Evolutionary conservation across 306 rosid species (phyloP).

Genomic region (Acacia acuminata): DNA sequence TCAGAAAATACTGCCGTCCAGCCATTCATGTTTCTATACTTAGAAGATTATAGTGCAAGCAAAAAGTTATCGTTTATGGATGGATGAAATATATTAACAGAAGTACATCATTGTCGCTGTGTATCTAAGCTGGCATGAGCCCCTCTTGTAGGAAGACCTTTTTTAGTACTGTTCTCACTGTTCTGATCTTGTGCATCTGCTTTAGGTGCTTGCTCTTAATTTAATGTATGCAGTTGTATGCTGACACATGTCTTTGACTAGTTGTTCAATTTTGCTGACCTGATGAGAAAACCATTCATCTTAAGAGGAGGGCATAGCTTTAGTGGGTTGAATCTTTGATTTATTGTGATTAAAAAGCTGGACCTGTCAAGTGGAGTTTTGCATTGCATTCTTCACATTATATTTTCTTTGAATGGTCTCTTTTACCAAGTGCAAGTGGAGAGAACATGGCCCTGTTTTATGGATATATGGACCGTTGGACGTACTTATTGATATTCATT

Average conservation of each 20-base stretch:
- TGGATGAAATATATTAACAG: neutral
- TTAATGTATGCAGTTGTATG: neutral
- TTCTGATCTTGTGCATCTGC: neutral
- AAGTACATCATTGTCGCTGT: neutral
- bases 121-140: conserved; percentile 8
- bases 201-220: neutral
- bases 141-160: neutral
- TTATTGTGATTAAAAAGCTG: too few species aligned
- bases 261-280: conserved; percentile 8
- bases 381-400: too few species aligned
- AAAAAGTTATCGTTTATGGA: neutral
- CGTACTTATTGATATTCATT: too few species aligned
- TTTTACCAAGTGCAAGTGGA: too few species aligned
- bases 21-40: neutral
- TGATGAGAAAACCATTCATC: neutral
- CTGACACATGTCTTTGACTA: neutral
- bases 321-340: too few species aligned
- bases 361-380: too few species aligned
- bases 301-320: too few species aligned
- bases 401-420: too few species aligned
- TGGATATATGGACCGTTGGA: too few species aligned
- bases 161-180: neutral
- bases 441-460: too few species aligned
- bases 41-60: neutral
- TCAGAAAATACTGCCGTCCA: neutral